These are phyloP conservation scores for Wallacemonas rigidus DNA, from an alignment of 208 protist species.

Conservation along the genomic window DNA sequence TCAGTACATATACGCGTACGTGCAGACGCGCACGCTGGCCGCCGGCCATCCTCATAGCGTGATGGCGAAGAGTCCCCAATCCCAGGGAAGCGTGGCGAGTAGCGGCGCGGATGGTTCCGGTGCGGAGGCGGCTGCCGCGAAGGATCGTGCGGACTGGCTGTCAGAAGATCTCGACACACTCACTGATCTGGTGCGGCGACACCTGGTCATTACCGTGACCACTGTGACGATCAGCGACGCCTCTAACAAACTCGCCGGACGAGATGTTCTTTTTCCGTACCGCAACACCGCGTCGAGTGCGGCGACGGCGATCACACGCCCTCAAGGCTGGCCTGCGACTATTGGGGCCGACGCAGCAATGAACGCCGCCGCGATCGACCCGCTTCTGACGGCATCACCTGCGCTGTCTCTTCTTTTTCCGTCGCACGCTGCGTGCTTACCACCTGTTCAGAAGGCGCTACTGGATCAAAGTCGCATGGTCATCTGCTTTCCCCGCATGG, in stretches of 20 bases:
- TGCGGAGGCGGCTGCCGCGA: neutral
- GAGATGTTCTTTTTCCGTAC: conserved; percentile 75
- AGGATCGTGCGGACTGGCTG: neutral
- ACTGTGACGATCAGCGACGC: conserved; percentile 69
- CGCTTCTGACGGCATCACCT: neutral
- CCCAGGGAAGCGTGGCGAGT: too few species aligned
- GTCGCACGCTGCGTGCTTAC: conserved; percentile 5
- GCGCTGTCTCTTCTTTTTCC: conserved; percentile 12
- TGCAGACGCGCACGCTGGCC: conserved; percentile 11
- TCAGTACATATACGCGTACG: conserved; percentile 44
- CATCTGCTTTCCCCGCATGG: conserved; percentile 24
- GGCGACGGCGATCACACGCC: neutral
- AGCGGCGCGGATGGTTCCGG: neutral
- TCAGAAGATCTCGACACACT: conserved; percentile 1
- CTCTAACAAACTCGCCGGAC: conserved; percentile 47
- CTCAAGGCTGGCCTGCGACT: neutral
- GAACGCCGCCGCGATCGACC: conserved; percentile 14
- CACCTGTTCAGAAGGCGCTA: conserved; percentile 15
- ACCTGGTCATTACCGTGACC: conserved; percentile 7
- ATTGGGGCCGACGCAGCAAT: neutral
- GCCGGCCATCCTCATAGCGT: neutral
- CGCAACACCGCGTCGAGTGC: conserved; percentile 14
- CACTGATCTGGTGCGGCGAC: neutral
- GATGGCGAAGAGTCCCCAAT: too few species aligned
- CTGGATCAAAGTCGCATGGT: conserved; percentile 28